A percentile compares a stretch with the other conserved stretches of the same genome.
Conservation (phyloP, 2,329 filamentous ascomycete species). For the Tolypocladium nubicola region DNA sequence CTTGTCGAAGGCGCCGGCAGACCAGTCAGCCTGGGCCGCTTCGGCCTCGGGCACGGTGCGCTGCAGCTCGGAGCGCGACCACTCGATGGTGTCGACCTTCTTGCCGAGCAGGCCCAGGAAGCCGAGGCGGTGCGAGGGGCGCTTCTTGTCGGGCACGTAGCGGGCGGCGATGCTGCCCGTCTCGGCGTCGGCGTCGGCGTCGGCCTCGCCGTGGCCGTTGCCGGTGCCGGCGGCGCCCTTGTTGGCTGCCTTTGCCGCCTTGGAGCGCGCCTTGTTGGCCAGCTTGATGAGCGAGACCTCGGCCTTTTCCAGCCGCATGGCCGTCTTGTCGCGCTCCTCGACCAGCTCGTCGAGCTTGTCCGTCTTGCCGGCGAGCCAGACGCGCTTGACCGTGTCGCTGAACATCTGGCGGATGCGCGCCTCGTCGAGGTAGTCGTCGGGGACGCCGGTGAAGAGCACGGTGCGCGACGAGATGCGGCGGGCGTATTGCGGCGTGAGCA, state of each 20-base stretch:
- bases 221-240: constrained; percentile 13
- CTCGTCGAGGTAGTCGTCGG: constrained; percentile 64
- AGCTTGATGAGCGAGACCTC: constrained; percentile 73
- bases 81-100: constrained; percentile 78
- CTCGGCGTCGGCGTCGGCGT: constrained; percentile 42
- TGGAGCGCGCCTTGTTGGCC: constrained; percentile 26
- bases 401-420: constrained; percentile 66
- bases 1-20: constrained; percentile 50
- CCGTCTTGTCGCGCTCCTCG: constrained; percentile 61
- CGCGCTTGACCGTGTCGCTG: constrained; percentile 63
- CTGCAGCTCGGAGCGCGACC: constrained; percentile 50
- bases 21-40: constrained; percentile 51
- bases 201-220: constrained; percentile 2
- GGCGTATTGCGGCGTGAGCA: constrained; percentile 74
- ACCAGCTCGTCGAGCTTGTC: constrained; percentile 68
- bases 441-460: constrained; percentile 85
- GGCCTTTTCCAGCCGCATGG: constrained; percentile 70
- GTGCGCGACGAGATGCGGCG: constrained; percentile 82
- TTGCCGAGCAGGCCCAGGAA: constrained; percentile 52
- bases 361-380: constrained; percentile 75
- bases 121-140: constrained; percentile 59
- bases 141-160: constrained; percentile 56
- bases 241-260: constrained; percentile 23
- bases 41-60: constrained; percentile 55
- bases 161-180: constrained; percentile 53